These are phyloP conservation scores for Antarctomyces pellizariae DNA, from an alignment of 495 filamentous ascomycete genomes.

Conservation along the genomic window DNA sequence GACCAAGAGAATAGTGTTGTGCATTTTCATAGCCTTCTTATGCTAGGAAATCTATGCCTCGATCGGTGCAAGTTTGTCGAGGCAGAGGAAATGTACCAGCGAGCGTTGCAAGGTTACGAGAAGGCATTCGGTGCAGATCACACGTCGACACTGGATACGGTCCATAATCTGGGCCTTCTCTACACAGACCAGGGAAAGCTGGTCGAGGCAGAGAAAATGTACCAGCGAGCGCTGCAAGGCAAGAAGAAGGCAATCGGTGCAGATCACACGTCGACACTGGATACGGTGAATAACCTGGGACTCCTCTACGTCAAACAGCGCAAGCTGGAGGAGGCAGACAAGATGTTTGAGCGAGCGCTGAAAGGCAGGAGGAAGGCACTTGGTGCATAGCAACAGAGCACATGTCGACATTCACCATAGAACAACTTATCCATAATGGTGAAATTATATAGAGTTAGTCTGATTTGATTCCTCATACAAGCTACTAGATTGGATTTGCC, in stretches of 20 bases:
- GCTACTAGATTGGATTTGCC: too few relatives aligned
- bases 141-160: slow-evolving; percentile 15
- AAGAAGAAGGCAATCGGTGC: slow-evolving; percentile 16
- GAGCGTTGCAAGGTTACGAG: slow-evolving; percentile 17
- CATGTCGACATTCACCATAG: slow-evolving; percentile 12
- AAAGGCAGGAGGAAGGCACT: slow-evolving; percentile 16
- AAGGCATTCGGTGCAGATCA: slow-evolving; percentile 18
- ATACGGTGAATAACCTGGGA: slow-evolving; percentile 12
- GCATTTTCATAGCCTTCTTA: too few relatives aligned
- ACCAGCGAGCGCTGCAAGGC: slow-evolving; percentile 15
- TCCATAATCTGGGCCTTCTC: slow-evolving; percentile 13
- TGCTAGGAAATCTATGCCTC: slow-evolving; percentile 12
- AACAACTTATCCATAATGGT: too few relatives aligned
- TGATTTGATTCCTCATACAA: too few relatives aligned
- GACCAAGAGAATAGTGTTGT: slow-evolving; percentile 1
- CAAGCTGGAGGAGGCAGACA: slow-evolving; percentile 11
- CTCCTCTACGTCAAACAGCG: slow-evolving; percentile 10
- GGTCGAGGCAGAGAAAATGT: slow-evolving; percentile 14
- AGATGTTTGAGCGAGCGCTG: slow-evolving; percentile 16
- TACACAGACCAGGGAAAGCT: slow-evolving; percentile 14
- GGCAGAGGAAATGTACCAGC: slow-evolving; percentile 16
- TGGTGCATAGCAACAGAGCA: slow-evolving; percentile 16
- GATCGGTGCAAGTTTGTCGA: slow-evolving; percentile 13
- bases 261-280: slow-evolving; percentile 17
- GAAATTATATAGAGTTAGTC: too few relatives aligned